Conservation (phyloP, 805 yeast genomes). For the Torulaspora quercuum region DNA sequence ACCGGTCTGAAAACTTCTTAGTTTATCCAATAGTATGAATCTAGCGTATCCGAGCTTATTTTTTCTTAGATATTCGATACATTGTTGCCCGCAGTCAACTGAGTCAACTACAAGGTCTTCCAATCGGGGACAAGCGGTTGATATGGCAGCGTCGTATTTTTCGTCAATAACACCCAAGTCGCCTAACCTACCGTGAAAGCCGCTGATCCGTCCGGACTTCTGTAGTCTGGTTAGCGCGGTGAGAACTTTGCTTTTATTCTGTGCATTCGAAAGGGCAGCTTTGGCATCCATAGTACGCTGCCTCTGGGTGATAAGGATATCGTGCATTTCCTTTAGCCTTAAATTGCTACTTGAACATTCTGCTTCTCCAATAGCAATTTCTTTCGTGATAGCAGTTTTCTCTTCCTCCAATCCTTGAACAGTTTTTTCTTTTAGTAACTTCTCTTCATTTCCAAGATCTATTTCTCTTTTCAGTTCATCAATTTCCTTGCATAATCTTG, state of each 20-base stretch:
- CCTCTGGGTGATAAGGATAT: constrained; percentile 50
- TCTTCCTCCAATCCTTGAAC: constrained; percentile 47
- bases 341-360: constrained; percentile 51
- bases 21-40: constrained; percentile 73
- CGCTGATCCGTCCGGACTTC: constrained; percentile 75
- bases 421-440: constrained; percentile 48
- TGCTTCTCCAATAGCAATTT: constrained; percentile 54
- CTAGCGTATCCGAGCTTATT: constrained; percentile 85
- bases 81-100: constrained; percentile 64
- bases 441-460: constrained; percentile 45
- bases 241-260: constrained; percentile 72
- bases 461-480: constrained; percentile 44
- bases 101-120: constrained; percentile 92
- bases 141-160: constrained; percentile 85
- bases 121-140: constrained; percentile 88
- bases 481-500: constrained; percentile 44
- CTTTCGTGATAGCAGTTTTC: constrained; percentile 47
- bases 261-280: constrained; percentile 50
- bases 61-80: constrained; percentile 78
- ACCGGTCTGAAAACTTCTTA: constrained; percentile 57
- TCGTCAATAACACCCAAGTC: constrained; percentile 89
- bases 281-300: constrained; percentile 67
- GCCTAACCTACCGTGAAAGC: constrained; percentile 88
- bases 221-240: constrained; percentile 64
- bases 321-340: constrained; percentile 52